Conservation (phyloP, 2,329 filamentous ascomycete genomes). For the Mycosphaerella sp. region DNA sequence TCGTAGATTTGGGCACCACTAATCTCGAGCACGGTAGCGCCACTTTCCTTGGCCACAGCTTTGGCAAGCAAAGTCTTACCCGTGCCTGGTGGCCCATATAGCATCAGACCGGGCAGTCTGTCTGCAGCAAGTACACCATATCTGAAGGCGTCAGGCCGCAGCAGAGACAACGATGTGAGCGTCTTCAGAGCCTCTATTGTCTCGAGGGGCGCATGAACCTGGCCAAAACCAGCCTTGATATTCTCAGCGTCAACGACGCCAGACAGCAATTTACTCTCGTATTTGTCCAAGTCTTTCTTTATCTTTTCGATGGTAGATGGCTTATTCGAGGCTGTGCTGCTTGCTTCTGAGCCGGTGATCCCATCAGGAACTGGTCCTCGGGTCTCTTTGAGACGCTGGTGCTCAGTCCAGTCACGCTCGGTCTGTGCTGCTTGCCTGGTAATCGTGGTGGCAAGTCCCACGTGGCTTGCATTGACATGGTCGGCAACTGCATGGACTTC, state of each 20-base stretch:
- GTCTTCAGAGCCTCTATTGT: constrained; percentile 84
- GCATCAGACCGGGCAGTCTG: constrained; percentile 83
- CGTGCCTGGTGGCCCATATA: constrained; percentile 91
- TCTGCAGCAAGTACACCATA: constrained; percentile 91
- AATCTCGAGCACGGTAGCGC: constrained; percentile 71
- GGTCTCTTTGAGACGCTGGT: constrained; percentile 5
- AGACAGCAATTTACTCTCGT: constrained; percentile 75
- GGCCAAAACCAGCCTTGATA: constrained; percentile 78
- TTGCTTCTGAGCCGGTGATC: neutral
- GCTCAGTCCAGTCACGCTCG: constrained; percentile 13
- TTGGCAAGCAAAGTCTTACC: constrained; percentile 75
- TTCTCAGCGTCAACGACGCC: constrained; percentile 76
- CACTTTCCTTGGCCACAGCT: constrained; percentile 57
- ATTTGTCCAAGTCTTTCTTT: constrained; percentile 57
- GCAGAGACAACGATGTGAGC: constrained; percentile 77
- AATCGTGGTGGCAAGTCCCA: constrained; percentile 25
- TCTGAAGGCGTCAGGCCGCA: constrained; percentile 87
- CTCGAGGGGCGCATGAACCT: constrained; percentile 74
- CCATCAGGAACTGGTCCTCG: neutral
- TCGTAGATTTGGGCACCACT: constrained; percentile 89
- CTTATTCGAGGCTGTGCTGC: neutral
- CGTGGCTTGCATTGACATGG: constrained; percentile 35
- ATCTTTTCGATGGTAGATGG: constrained; percentile 39
- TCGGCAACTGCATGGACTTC: constrained; percentile 33
- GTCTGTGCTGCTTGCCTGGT: constrained; percentile 21